Evolutionary conservation across 495 filamentous ascomycete genomes (phyloP), one percentile per base, ranked within the genome.

Genomic region (Penicillium atrosanguineum): DNA sequence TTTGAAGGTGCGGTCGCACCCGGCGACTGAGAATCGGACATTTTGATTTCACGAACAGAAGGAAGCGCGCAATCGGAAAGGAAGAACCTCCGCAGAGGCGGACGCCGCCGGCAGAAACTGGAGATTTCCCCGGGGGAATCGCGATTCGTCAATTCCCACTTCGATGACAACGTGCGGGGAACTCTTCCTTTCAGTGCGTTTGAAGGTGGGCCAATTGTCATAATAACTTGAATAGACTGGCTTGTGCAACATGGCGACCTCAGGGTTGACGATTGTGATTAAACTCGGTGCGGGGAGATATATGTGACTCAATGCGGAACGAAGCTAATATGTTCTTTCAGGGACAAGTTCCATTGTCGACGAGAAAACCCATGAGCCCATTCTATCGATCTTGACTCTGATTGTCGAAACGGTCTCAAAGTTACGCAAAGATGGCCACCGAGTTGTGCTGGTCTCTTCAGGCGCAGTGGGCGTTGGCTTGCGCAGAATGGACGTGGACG

Each of bases 331-430:
- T 44, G 3, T 14, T 2, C 45, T 43, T 48, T 47, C 20, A 98
- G 94, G 94, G 57, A 97, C 94, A 21, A 96, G 91, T 72, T 98
- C 94, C 14, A 97, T 98, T 59, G 94, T 97, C 46, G 88, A 97
- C 69, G 94, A 98, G 67, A 90, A 86, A 60, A 96, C 88, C n/a
- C 94, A 97, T 71, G 88, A 96, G 56, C 95, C 95, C n/a, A 83
- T 96, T 28, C 79, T 97, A 19, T 95, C 91, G 8, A 95, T 90
- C 51, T 73, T 98, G 46, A 88, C 87, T 48, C 72, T 88, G 46
- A 96, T 98, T 58, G 94, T 96, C 34, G 91, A 97, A 69, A 97
- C 95, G 6, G 91, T 88, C 4, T 86, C 91, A 12, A 84, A 81
- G 54, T 78, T 98, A 46, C 85, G 81, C 55, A 87, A 89, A 66